phyloP scores from a whole-genome alignment of 495 filamentous ascomycete species.

The Hypoxylon rickii region DNA sequence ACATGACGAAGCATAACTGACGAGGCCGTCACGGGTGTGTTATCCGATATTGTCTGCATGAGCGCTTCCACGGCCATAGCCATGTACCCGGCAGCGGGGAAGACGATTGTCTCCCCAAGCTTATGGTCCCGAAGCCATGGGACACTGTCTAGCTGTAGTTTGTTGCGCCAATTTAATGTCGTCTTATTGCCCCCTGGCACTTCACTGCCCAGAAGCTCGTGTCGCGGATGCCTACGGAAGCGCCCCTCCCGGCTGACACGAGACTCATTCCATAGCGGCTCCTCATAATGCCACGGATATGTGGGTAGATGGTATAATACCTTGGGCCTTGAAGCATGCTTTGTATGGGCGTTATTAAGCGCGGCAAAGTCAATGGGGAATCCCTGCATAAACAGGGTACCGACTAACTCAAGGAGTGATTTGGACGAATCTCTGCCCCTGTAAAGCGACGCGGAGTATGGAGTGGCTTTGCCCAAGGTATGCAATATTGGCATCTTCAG shows the following conservation, averaged over 20 bases:
- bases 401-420: neutral
- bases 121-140: constrained; percentile 51
- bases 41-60: constrained; percentile 3
- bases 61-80: constrained; percentile 51
- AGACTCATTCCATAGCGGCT: constrained; percentile 42
- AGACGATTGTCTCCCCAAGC: constrained; percentile 43
- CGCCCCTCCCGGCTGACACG: constrained; percentile 43
- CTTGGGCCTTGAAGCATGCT: neutral
- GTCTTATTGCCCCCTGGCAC: constrained; percentile 27
- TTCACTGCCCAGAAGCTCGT: constrained; percentile 45
- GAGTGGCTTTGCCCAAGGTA: neutral
- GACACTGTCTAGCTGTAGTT: constrained; percentile 36
- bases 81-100: constrained; percentile 55
- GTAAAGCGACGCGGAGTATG: neutral
- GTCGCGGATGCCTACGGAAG: constrained; percentile 29
- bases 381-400: neutral
- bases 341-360: neutral
- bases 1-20: neutral
- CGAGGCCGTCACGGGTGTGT: too few relatives aligned
- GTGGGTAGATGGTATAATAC: constrained; percentile 40
- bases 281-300: constrained; percentile 48
- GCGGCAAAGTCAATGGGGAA: neutral
- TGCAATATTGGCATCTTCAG: neutral
- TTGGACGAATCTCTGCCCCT: neutral
- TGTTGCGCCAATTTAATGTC: constrained; percentile 51